Percentiles rank a stretch among this genome's conserved stretches.
Conservation (phyloP, 768 basidiomycete species). For the Hebeloma cylindrosporum region DNA sequence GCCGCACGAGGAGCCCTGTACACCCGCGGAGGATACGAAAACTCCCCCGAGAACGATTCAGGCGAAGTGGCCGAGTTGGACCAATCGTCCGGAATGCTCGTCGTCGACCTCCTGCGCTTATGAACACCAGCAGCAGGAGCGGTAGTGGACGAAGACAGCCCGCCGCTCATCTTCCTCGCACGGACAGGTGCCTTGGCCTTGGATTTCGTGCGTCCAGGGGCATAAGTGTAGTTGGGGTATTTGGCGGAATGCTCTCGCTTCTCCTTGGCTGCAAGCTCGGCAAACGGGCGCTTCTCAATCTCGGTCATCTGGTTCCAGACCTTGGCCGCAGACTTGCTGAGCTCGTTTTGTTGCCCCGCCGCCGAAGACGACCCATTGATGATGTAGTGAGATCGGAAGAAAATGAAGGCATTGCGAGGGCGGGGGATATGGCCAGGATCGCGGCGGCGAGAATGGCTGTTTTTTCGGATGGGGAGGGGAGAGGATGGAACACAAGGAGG, state of each 20-base stretch:
- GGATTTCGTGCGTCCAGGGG: constrained; percentile 17
- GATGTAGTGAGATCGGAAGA: constrained; percentile 34
- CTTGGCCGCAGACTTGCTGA: constrained; percentile 33
- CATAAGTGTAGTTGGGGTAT: constrained; percentile 31
- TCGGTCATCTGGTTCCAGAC: constrained; percentile 27
- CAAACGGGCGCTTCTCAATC: constrained; percentile 20
- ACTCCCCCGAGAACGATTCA: constrained; percentile 1
- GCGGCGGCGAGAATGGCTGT: constrained; percentile 13
- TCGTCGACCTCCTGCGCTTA: constrained; percentile 4
- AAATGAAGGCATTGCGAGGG: constrained; percentile 40
- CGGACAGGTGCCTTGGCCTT: constrained; percentile 5
- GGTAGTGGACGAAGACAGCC: no score
- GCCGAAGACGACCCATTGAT: constrained; percentile 5
- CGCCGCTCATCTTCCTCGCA: not conserved
- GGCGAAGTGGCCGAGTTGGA: constrained; percentile 2
- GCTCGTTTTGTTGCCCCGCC: constrained; percentile 31
- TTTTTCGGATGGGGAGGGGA: constrained; percentile 6
- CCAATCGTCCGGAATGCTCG: not conserved
- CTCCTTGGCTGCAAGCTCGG: constrained; percentile 23
- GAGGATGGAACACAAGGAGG: constrained; percentile 11
- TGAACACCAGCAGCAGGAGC: not conserved
- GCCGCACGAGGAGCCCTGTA: constrained; percentile 8
- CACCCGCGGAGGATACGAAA: not conserved
- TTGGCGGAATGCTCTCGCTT: constrained; percentile 26
- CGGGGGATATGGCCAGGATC: constrained; percentile 30